phyloP scores from a whole-genome alignment of 139 green algal genomes.

The Gonium pectorale region DNA sequence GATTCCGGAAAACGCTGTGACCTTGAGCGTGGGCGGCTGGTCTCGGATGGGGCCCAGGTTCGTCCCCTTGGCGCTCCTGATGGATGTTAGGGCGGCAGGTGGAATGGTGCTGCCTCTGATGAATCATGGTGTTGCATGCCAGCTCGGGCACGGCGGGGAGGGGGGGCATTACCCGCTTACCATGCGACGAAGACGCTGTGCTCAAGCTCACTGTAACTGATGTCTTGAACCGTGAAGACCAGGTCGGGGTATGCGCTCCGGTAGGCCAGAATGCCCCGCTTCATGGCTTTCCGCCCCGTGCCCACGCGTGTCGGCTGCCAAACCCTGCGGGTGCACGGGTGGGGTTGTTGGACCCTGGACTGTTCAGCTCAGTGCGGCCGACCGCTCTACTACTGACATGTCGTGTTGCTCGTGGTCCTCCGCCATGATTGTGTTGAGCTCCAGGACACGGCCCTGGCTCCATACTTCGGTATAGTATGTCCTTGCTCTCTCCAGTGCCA shows the following conservation, averaged over 20 bases:
- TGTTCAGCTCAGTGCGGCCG: too few species aligned
- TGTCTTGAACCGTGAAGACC: not conserved
- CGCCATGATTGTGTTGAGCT: conserved; percentile 59
- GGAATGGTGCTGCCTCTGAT: too few species aligned
- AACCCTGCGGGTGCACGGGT: not conserved
- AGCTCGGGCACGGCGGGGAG: too few species aligned
- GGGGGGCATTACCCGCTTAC: conserved; percentile 34
- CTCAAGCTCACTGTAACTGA: not conserved
- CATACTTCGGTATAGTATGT: conserved; percentile 46
- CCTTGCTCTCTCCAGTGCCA: conserved; percentile 4
- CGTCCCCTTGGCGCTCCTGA: conserved; percentile 45
- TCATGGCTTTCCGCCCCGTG: conserved; percentile 44
- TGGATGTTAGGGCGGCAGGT: too few species aligned
- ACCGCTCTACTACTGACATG: not conserved
- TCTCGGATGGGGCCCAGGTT: conserved; percentile 59
- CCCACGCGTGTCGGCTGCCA: conserved; percentile 12
- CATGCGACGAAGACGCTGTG: conserved; percentile 50
- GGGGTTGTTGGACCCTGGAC: not conserved
- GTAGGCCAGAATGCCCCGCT: conserved; percentile 59
- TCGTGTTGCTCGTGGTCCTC: conserved; percentile 58
- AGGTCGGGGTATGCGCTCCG: conserved; percentile 59
- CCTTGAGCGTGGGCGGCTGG: conserved; percentile 29
- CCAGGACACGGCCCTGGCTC: conserved; percentile 37
- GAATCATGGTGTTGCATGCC: too few species aligned
- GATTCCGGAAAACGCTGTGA: conserved; percentile 48